These are phyloP conservation scores for Pholiota molesta DNA, from an alignment of 768 basidiomycete species.

Conservation along the genomic window DNA sequence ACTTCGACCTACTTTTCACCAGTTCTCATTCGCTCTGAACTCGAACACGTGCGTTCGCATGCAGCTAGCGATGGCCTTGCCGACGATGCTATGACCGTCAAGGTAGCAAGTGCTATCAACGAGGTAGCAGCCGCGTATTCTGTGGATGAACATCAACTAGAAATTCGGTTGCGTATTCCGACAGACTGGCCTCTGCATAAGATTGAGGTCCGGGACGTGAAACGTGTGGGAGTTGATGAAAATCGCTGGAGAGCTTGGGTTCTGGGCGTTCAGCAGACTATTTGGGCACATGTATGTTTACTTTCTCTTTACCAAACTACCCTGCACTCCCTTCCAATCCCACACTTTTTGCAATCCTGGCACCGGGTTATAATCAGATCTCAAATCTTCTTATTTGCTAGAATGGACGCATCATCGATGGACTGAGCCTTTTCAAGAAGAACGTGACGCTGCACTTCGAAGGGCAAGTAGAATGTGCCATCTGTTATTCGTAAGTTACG, in stretches of 20 bases:
- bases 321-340: not conserved
- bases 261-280: slow-evolving; percentile 86
- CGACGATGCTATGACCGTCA: slow-evolving; percentile 82
- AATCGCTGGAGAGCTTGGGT: slow-evolving; percentile 94
- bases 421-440: slow-evolving; percentile 87
- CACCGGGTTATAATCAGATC: not conserved
- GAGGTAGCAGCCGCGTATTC: slow-evolving; percentile 86
- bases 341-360: not conserved
- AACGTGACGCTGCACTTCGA: slow-evolving; percentile 94
- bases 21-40: slow-evolving; percentile 80
- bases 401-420: slow-evolving; percentile 92
- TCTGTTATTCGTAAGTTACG: slow-evolving; percentile 83
- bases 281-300: slow-evolving; percentile 77
- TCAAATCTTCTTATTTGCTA: slow-evolving; percentile 29
- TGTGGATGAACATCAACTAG: slow-evolving; percentile 93
- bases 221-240: slow-evolving; percentile 86
- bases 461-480: slow-evolving; percentile 94
- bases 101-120: slow-evolving; percentile 68
- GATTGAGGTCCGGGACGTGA: slow-evolving; percentile 86
- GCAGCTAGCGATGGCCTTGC: slow-evolving; percentile 39
- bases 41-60: slow-evolving; percentile 70
- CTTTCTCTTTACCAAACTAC: not conserved
- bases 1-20: slow-evolving; percentile 89
- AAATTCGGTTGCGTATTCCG: slow-evolving; percentile 86
- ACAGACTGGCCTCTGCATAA: slow-evolving; percentile 87